These are phyloP conservation scores for Aureobasidium melanogenum DNA, from an alignment of 2,329 filamentous ascomycete genomes.

Conservation along the genomic window DNA sequence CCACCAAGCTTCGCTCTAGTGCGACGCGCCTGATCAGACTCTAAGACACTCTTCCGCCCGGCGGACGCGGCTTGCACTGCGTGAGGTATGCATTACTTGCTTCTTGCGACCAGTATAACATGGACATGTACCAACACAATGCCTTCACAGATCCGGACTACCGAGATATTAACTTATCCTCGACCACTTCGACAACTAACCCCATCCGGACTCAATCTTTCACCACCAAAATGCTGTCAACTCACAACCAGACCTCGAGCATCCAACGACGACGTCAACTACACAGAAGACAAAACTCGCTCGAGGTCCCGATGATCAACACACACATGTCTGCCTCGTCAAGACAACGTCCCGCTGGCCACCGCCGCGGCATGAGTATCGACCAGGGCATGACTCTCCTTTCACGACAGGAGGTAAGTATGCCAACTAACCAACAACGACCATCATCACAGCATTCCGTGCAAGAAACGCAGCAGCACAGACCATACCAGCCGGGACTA, in stretches of 20 bases:
- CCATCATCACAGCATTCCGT: slow-evolving; percentile 71
- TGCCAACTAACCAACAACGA: slow-evolving; percentile 49
- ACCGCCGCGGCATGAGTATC: slow-evolving; percentile 78
- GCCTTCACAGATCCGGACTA: slow-evolving; percentile 21
- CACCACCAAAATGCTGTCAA: slow-evolving; percentile 64
- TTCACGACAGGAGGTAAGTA: slow-evolving; percentile 38
- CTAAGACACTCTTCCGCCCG: slow-evolving; percentile 45
- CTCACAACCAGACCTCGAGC: slow-evolving; percentile 52
- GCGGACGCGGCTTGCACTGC: slow-evolving; percentile 74
- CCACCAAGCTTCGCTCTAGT: background rate
- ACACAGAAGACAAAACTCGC: slow-evolving; percentile 83
- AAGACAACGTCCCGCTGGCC: slow-evolving; percentile 42
- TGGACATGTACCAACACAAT: slow-evolving; percentile 19
- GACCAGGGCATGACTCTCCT: slow-evolving; percentile 50
- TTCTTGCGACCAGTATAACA: slow-evolving; percentile 30
- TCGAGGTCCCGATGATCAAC: slow-evolving; percentile 64
- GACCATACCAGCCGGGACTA: slow-evolving; percentile 68
- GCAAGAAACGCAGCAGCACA: slow-evolving; percentile 86
- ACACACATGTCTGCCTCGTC: slow-evolving; percentile 49
- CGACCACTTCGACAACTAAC: slow-evolving; percentile 25
- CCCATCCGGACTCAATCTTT: slow-evolving; percentile 54
- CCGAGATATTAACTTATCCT: slow-evolving; percentile 24
- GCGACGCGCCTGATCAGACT: slow-evolving; percentile 6
- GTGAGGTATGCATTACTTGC: slow-evolving; percentile 52
- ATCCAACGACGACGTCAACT: slow-evolving; percentile 65